phyloP scores from a whole-genome alignment of 2,329 filamentous ascomycete genomes.

The Talaromyces sp. region DNA sequence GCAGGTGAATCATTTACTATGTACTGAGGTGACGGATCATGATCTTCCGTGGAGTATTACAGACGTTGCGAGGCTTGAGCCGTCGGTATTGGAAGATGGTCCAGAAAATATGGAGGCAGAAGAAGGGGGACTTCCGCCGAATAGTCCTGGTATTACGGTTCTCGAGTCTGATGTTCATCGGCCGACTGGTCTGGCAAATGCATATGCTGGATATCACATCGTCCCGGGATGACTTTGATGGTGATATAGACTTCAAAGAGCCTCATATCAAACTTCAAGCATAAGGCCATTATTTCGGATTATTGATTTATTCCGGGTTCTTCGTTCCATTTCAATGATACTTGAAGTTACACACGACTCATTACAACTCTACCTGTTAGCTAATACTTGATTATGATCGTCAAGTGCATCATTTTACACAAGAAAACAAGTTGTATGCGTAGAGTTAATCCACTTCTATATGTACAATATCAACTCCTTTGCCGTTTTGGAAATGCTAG shows the following conservation, averaged over 20 bases:
- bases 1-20: conserved; percentile 44
- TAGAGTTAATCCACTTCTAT: conserved; percentile 14
- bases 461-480: conserved; percentile 16
- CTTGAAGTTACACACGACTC: neutral
- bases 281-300: neutral
- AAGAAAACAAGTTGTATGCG: conserved; percentile 4
- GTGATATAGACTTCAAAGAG: neutral
- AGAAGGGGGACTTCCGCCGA: conserved; percentile 8
- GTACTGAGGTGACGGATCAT: conserved; percentile 37
- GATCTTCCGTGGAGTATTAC: conserved; percentile 40
- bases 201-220: neutral
- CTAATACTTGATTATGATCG: neutral
- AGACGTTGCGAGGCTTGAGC: conserved; percentile 14
- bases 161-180: neutral
- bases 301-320: neutral
- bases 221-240: neutral
- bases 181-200: neutral
- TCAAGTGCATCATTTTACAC: neutral
- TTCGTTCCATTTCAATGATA: neutral
- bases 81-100: conserved; percentile 19
- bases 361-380: neutral
- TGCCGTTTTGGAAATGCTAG: neutral
- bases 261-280: neutral
- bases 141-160: neutral
- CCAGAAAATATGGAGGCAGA: neutral